Evolutionary conservation across 1,139 yeast species (phyloP).

Genomic region (Saccharomycopsis hybrid): DNA sequence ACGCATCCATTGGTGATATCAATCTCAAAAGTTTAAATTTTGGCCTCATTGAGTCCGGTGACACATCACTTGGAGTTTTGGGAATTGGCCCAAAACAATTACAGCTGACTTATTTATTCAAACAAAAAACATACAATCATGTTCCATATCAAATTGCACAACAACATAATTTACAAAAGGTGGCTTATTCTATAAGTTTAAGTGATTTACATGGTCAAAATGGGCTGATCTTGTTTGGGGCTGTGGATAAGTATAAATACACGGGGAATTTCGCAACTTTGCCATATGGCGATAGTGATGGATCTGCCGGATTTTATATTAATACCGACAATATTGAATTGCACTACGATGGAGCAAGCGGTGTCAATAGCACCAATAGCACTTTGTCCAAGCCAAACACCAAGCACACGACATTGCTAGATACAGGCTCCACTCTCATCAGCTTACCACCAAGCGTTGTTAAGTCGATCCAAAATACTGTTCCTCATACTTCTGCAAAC

Average conservation of each 20-base stretch:
- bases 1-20: conserved; percentile 37
- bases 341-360: conserved; percentile 1
- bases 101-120: conserved; percentile 34
- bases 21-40: conserved; percentile 42
- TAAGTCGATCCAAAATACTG: background rate
- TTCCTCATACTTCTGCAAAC: conserved; percentile 9
- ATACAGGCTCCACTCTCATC: conserved; percentile 18
- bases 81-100: conserved; percentile 54
- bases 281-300: conserved; percentile 2
- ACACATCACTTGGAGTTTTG: conserved; percentile 49
- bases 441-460: conserved; percentile 8
- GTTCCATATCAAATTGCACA: conserved; percentile 15
- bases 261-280: conserved; percentile 10
- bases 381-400: no score
- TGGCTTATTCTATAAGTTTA: conserved; percentile 13
- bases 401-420: conserved; percentile 15
- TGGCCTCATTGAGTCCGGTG: conserved; percentile 50
- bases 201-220: background rate
- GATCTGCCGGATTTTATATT: conserved; percentile 14
- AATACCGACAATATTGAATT: conserved; percentile 5
- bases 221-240: conserved; percentile 19
- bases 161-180: conserved; percentile 13
- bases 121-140: conserved; percentile 9
- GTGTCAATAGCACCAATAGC: background rate
- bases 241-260: conserved; percentile 16